Evolutionary conservation across 2,329 filamentous ascomycete genomes (phyloP).

Genomic region (Neoscytalidium dimidiatum): DNA sequence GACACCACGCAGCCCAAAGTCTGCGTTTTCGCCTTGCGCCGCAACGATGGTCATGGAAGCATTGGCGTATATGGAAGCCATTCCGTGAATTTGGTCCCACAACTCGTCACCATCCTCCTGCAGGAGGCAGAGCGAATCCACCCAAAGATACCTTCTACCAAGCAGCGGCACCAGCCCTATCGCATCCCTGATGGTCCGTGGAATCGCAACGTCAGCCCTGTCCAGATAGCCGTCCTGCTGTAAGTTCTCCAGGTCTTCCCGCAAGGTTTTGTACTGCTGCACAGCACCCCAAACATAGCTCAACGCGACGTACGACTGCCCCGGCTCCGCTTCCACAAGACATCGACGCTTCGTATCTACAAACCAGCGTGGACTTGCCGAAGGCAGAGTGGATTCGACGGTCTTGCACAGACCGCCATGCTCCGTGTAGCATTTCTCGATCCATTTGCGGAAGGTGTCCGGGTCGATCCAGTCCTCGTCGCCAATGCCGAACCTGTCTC

Average conservation of each 20-base stretch:
- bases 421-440: neutral
- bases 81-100: constrained; percentile 14
- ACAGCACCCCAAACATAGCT: constrained; percentile 24
- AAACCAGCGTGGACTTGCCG: neutral
- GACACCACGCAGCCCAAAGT: constrained; percentile 8
- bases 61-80: constrained; percentile 24
- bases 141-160: constrained; percentile 23
- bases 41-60: constrained; percentile 24
- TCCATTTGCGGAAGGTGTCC: neutral
- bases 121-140: constrained; percentile 25
- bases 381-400: neutral
- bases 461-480: constrained; percentile 4
- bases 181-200: constrained; percentile 22
- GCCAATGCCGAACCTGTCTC: neutral
- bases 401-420: neutral
- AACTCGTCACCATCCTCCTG: constrained; percentile 20
- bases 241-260: neutral
- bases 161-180: constrained; percentile 19
- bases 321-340: neutral
- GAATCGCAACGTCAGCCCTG: constrained; percentile 8
- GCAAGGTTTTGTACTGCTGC: constrained; percentile 15
- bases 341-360: constrained; percentile 2
- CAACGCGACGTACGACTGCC: constrained; percentile 23
- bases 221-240: constrained; percentile 15
- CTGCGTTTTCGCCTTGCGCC: constrained; percentile 19